Evolutionary conservation across 257 asterid genomes (phyloP).

Genomic region (Fraxinus excelsior): DNA sequence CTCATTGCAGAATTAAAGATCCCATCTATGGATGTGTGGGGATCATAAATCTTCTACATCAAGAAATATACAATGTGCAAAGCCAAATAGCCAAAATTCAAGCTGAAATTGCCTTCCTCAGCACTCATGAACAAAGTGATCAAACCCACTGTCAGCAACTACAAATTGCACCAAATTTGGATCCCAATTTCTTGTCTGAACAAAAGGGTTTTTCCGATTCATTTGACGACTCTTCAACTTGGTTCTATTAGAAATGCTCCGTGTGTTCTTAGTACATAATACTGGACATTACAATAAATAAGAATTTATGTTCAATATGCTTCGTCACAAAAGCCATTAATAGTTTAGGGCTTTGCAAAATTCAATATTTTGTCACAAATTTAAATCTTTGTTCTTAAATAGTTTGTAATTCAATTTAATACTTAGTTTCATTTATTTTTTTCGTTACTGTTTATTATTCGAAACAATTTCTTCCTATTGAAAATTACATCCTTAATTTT

Average conservation of each 20-base stretch:
- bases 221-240: constrained; percentile 22
- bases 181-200: constrained; percentile 4
- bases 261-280: not conserved
- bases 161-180: constrained; percentile 13
- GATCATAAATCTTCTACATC: constrained; percentile 37
- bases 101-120: constrained; percentile 41
- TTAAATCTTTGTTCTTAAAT: not conserved
- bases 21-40: constrained; percentile 72
- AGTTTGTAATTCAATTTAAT: not conserved
- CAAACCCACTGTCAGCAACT: not conserved
- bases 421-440: not conserved
- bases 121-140: constrained; percentile 10
- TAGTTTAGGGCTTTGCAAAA: not conserved
- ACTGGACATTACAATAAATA: not conserved
- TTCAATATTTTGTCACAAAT: not conserved
- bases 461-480: not conserved
- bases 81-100: constrained; percentile 49
- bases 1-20: constrained; percentile 56
- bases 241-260: constrained; percentile 22
- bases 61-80: constrained; percentile 45
- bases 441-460: not conserved
- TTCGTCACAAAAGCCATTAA: not conserved
- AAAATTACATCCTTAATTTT: not conserved
- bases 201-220: constrained; percentile 6
- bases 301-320: not conserved